Conservation (phyloP, 139 green algal genomes). For the Diplosphaera chodatii region DNA sequence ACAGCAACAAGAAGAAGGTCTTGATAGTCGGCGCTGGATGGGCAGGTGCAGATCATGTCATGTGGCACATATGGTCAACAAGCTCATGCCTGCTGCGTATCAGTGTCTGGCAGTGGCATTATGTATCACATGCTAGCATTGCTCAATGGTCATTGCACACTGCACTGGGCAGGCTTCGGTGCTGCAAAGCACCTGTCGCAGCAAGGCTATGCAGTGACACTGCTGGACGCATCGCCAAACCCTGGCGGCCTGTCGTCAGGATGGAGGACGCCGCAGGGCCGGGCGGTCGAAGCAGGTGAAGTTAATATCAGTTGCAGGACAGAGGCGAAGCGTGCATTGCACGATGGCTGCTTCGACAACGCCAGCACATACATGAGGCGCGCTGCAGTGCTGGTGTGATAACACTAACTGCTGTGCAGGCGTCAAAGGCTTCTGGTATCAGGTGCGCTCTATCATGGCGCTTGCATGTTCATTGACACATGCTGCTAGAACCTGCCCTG, state of each 20-base stretch:
- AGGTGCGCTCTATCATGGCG: constrained; percentile 17
- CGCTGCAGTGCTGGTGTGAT: no score
- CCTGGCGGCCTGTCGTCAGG: constrained; percentile 61
- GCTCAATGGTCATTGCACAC: neutral
- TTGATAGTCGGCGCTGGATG: neutral
- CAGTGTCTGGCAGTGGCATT: no score
- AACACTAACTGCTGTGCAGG: constrained; percentile 26
- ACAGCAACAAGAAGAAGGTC: neutral
- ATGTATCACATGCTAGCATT: neutral
- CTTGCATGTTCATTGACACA: no score
- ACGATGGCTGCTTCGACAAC: neutral
- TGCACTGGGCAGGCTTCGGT: constrained; percentile 60
- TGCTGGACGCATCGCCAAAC: constrained; percentile 70
- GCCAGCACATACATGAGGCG: no score
- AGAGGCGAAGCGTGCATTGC: no score
- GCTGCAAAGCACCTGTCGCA: constrained; percentile 73
- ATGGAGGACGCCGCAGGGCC: constrained; percentile 52
- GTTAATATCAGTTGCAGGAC: neutral
- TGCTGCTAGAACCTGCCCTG: no score
- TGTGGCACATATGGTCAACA: no score
- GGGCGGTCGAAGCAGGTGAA: constrained; percentile 63
- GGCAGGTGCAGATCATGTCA: neutral
- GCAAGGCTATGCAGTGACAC: constrained; percentile 65
- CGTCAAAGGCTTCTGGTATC: constrained; percentile 80
- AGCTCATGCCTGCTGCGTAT: no score